Conservation (phyloP, 306 rosid species). For the Pachyrhizus erosus region DNA sequence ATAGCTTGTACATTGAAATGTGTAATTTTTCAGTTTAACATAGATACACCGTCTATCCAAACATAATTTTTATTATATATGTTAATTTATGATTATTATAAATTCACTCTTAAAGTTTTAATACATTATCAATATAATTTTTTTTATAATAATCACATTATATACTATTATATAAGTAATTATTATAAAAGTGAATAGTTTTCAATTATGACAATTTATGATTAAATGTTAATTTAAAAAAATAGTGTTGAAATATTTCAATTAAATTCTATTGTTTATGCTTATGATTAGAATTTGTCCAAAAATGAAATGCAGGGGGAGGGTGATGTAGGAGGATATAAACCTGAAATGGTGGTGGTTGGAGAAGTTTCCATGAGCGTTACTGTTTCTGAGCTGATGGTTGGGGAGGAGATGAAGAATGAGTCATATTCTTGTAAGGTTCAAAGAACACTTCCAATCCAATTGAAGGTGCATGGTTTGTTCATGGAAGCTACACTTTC, state of each 20-base stretch:
- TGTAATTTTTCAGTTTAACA: too few species aligned
- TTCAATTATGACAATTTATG: too few species aligned
- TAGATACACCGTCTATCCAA: too few species aligned
- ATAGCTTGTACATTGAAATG: too few species aligned
- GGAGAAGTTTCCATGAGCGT: neutral
- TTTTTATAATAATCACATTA: too few species aligned
- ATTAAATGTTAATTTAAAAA: too few species aligned
- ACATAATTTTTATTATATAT: too few species aligned
- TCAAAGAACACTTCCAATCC: slow-evolving; percentile 9
- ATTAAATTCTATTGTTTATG: neutral
- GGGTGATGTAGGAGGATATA: neutral
- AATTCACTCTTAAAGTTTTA: too few species aligned
- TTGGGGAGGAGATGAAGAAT: neutral
- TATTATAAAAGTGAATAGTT: too few species aligned
- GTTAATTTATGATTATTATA: too few species aligned
- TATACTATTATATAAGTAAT: too few species aligned
- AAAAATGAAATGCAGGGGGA: neutral
- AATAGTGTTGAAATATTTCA: neutral
- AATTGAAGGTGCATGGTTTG: neutral
- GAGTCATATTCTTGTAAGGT: neutral
- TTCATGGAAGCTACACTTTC: neutral
- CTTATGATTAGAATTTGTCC: neutral
- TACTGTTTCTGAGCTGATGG: neutral
- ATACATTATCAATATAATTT: too few species aligned
- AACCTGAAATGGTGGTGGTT: neutral